Base-by-base conservation (phyloP, 2,329 filamentous ascomycete species). In the Plenodomus biglobosus region DNA sequence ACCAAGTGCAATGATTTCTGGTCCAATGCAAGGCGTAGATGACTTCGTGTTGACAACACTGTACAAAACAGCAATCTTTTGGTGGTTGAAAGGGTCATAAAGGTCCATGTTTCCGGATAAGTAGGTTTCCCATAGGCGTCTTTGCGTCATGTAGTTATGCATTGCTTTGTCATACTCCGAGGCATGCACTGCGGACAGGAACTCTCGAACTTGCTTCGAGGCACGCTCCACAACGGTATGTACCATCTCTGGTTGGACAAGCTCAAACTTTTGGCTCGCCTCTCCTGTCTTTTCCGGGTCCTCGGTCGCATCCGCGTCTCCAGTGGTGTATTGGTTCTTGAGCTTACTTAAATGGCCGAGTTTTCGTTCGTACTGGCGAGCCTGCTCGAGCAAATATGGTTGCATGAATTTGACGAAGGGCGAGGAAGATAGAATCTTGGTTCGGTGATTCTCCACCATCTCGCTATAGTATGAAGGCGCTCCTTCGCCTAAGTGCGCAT, bases 241-340 rank as follows among this genome's bases (percentile, higher is more conserved):
- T 0, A 99, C 88, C 92, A 97, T 97, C 60, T 96, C 90, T 1
- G 94, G 92, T 52, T 88, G 90, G 54, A 99, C 95, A 8, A 99
- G 81, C 59, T 95, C 86, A 59, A 99, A 99, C 27, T 85, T 86
- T 47, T 88, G 85, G 1, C 81, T 79, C 38, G 50, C 27, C 8
- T 73, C 67, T 17, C 70, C 68, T 7, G 55, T 40, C 8, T 56
- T 48, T 18, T 68, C 59, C 11, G 27, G 27, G 27, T 32, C 27
- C 27, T 32, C 27, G 27, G 3, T 15, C 6, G 7, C 11, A 11
- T 32, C 27, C 6, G 73, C 72, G 7, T 75, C 72, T 21, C 64
- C 64, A 2, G 69, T 62, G 22, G 68, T 72, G 53, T 79, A 78
- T 56, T 95, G 88, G 60, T 96, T 90, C 32, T 90, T 85, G 10